phyloP scores from a whole-genome alignment of 352 stramenopile genomes.

The Phytophthora hibernalis region DNA sequence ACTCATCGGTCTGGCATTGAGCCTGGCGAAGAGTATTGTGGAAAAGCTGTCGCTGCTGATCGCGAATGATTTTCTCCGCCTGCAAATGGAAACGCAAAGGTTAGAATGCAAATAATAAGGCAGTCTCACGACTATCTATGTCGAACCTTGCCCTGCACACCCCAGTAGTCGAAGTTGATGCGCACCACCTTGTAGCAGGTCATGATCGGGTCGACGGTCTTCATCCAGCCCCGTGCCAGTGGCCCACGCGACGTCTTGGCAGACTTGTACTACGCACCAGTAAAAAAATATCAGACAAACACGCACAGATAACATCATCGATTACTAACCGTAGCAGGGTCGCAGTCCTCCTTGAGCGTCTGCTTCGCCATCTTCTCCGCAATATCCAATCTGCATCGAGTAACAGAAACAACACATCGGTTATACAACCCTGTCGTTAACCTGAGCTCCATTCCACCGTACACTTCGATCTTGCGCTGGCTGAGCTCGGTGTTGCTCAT shows the following conservation, averaged over 20 bases:
- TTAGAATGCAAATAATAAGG: not conserved
- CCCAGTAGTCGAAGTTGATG: slow-evolving; percentile 91
- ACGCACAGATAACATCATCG: not conserved
- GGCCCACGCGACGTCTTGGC: slow-evolving; percentile 76
- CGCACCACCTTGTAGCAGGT: slow-evolving; percentile 90
- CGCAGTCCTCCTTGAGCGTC: slow-evolving; percentile 72
- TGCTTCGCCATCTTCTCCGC: slow-evolving; percentile 80
- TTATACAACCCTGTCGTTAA: not conserved
- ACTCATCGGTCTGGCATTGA: slow-evolving; percentile 84
- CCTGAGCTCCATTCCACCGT: slow-evolving; percentile 27
- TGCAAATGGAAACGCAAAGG: slow-evolving; percentile 15
- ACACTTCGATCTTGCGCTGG: slow-evolving; percentile 81
- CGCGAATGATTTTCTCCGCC: slow-evolving; percentile 83
- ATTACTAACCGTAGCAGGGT: slow-evolving; percentile 57
- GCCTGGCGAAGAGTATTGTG: slow-evolving; percentile 74
- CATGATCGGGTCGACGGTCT: slow-evolving; percentile 80
- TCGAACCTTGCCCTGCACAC: slow-evolving; percentile 74
- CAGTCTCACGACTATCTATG: not conserved
- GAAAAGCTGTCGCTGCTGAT: slow-evolving; percentile 87
- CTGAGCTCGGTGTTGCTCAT: slow-evolving; percentile 79
- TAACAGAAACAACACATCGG: not conserved
- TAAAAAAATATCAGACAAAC: not conserved
- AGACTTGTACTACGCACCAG: slow-evolving; percentile 62
- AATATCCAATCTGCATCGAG: slow-evolving; percentile 68
- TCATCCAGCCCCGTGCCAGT: slow-evolving; percentile 68